A percentile compares a stretch with the other conserved stretches of the same genome.
Conservation (phyloP, 805 yeast genomes). For the Pichia manshurica region DNA sequence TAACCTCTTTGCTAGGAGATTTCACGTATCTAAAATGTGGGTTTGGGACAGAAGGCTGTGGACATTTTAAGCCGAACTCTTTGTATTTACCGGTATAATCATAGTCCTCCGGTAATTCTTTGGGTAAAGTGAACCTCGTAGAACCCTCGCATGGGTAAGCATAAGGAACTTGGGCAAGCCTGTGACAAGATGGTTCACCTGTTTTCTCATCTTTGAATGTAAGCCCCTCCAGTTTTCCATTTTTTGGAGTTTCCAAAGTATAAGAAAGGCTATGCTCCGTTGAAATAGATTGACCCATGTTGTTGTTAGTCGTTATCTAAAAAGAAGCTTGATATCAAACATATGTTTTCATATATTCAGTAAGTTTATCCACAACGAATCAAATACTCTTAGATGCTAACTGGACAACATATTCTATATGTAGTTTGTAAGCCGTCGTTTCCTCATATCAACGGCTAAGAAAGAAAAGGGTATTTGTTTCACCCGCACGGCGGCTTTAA, state of each 20-base stretch:
- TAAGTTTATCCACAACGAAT: too few species aligned
- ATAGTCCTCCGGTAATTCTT: slow-evolving; percentile 28
- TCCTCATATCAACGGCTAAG: too few species aligned
- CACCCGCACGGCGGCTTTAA: too few species aligned
- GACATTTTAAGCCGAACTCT: slow-evolving; percentile 30
- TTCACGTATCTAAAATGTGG: slow-evolving; percentile 18
- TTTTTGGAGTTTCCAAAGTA: slow-evolving; percentile 19
- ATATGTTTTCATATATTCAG: too few species aligned
- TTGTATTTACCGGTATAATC: slow-evolving; percentile 36
- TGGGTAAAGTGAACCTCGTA: slow-evolving; percentile 27
- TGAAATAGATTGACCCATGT: slow-evolving; percentile 16
- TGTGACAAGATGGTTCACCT: slow-evolving; percentile 21
- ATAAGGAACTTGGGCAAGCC: slow-evolving; percentile 32
- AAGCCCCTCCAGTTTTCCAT: slow-evolving; percentile 29
- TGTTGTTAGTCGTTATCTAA: too few species aligned
- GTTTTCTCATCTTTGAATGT: slow-evolving; percentile 15
- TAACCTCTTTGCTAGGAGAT: slow-evolving; percentile 30
- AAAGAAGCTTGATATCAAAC: too few species aligned
- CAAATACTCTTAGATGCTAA: too few species aligned
- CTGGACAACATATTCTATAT: too few species aligned
- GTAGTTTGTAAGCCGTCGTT: too few species aligned
- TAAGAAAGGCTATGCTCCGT: slow-evolving; percentile 20
- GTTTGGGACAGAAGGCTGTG: slow-evolving; percentile 33
- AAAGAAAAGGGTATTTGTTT: not conserved
- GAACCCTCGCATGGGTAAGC: slow-evolving; percentile 23